Evolutionary conservation across 768 basidiomycete genomes (phyloP), one percentile per base, ranked within the genome.

Genomic region (Guyanaporus albipodus): DNA sequence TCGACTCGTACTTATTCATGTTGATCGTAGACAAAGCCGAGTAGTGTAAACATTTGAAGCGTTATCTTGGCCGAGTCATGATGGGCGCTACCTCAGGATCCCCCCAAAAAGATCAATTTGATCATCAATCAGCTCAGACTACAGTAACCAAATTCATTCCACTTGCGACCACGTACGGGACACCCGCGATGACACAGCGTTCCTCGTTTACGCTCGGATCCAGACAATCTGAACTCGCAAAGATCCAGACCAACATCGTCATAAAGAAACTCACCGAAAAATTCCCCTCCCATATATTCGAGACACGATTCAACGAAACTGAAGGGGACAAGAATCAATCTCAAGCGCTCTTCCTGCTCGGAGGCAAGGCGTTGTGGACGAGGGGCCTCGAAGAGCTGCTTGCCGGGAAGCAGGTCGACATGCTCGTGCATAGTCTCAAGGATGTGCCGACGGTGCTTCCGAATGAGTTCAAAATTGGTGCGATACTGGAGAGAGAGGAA

Each of bases 351-450:
- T 94, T 94, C 67, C 74, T 93, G 8, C 70, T 96, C 14, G 92
- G 92, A 31, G 91, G 90, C n/a, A 91, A 91, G 63, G 78, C 87
- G 0, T 68, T 97, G 23, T 99, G 96, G 96, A 99, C 96, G 29
- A 89, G 91, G 57, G 95, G 97, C 57, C 82, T 99, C 44, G 96
- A 99, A 63, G 86, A 88, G 17, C 83, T 82, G 35, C 71, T 99
- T 50, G 74, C 80, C 44, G 75, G 83, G 35, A 70, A 76, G 24
- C 70, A 75, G 11, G 86, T 94, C 39, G 96, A 99, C 64, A 82
- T 97, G 76, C 80, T 99, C 57, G 83, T 98, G 17, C 95, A 99
- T 69, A 83, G 79, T 28, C 73, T 91, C 57, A 99, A 99, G 67
- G 96, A 98, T 64, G 81, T 97, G 26, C 95, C 95, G 4, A 98